A percentile compares a stretch with the other conserved stretches of the same genome.
Evolutionary conservation across 768 basidiomycete species (phyloP).

Genomic region (Rhodotorula kratochvilovae): DNA sequence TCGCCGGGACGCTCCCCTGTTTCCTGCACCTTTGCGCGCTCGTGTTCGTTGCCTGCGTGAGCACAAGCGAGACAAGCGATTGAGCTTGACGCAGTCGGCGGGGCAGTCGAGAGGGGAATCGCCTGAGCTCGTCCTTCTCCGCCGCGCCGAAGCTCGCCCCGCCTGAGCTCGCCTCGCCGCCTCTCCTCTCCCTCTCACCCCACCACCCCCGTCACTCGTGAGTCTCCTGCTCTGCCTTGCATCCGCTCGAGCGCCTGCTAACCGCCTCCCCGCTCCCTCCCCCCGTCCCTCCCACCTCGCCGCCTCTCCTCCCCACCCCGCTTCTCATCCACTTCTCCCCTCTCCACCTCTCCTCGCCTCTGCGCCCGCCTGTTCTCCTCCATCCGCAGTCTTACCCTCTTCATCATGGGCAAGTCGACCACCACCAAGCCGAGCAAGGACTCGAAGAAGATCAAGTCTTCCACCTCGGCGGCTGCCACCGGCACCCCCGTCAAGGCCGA

Average conservation of each 20-base stretch:
- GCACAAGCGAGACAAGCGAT: background rate
- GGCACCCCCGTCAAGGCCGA: conserved; percentile 27
- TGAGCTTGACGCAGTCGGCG: background rate
- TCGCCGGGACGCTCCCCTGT: conserved; percentile 1
- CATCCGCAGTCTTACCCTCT: background rate
- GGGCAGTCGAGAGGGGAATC: background rate
- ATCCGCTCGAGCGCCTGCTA: background rate
- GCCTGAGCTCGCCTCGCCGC: background rate
- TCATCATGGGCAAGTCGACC: conserved; percentile 30
- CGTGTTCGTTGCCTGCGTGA: background rate
- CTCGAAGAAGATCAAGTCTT: conserved; percentile 37
- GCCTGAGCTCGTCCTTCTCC: background rate
- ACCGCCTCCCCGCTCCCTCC: background rate
- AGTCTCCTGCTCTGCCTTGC: background rate
- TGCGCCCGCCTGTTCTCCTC: background rate
- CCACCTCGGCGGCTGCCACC: conserved; percentile 20
- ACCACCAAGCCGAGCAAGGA: conserved; percentile 39
- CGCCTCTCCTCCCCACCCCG: background rate
- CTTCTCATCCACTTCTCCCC: background rate
- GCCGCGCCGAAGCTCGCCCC: background rate
- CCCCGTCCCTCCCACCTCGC: background rate
- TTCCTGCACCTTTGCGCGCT: too few relatives aligned
- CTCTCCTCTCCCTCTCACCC: background rate
- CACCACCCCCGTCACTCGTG: background rate
- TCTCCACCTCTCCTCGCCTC: background rate